Base-by-base conservation (phyloP, 805 yeast genomes). In the Myxozyma lipomycoides region DNA sequence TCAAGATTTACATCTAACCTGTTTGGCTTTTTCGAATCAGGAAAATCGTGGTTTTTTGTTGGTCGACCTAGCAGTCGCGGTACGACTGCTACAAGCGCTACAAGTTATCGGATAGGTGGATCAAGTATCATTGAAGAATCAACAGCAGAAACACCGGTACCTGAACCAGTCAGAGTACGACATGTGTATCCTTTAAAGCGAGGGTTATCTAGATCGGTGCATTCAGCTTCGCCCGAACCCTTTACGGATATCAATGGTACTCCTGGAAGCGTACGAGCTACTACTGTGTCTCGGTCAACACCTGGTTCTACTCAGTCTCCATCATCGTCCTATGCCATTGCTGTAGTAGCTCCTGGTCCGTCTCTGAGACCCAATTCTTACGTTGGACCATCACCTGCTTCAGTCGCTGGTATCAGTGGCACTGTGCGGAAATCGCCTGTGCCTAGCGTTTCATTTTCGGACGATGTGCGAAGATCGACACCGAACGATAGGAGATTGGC, bases 391-490 rank as follows among this genome's bases (percentile, higher is more conserved):
- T n/a, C n/a, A n/a, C n/a, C n/a, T n/a, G n/a, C n/a, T n/a, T n/a
- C n/a, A n/a, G n/a, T n/a, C n/a, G 46, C 17, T 6, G 3, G 34
- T 17, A 23, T 26, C 26, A 30, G 7, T 34, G 39, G 46, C 7
- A 0, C 21, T 4, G 26, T 3, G 10, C 17, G 48, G 17, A 26
- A 34, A 3, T 39, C 58, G 12, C 55, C 58, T 9, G 49, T 26
- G 12, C 58, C 58, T 23, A 53, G 58, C 34, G 58, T 53, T 40
- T 41, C 58, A 9, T 53, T 53, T 36, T 21, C 48, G 21, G 58
- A 50, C 6, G 37, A 38, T 38, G 47, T 9, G 6, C 4, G 21
- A 34, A 40, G 9, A 10, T 18, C 12, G 4, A 7, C 5, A 12
- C n/a, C n/a, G n/a, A n/a, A n/a, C n/a, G n/a, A n/a, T n/a, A n/a